Conservation (phyloP, 2,329 filamentous ascomycete species). For the Albifimbria verrucaria region DNA sequence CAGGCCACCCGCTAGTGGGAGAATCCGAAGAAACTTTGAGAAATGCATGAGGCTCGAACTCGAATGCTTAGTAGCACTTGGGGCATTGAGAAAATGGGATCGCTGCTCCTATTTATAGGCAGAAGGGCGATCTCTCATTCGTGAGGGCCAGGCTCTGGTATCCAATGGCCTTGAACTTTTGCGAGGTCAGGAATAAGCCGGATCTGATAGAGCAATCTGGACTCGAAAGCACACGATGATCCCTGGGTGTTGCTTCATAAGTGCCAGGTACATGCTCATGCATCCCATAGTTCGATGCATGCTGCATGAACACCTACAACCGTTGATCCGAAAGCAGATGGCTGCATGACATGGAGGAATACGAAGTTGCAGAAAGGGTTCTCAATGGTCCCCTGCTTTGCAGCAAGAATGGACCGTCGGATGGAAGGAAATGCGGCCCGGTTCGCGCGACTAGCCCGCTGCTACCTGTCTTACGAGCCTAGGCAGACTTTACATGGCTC, state of each 20-base stretch:
- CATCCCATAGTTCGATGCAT: neutral
- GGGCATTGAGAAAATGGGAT: neutral
- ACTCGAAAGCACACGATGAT: too few species aligned
- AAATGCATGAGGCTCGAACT: neutral
- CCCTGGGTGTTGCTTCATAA: neutral
- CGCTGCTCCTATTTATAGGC: neutral
- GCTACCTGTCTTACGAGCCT: neutral
- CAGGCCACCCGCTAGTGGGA: neutral
- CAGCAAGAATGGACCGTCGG: neutral
- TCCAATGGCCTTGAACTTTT: too few species aligned
- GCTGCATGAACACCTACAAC: neutral
- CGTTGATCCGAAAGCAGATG: neutral
- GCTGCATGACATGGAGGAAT: too few species aligned
- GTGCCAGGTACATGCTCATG: neutral
- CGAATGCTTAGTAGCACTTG: neutral
- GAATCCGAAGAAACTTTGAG: neutral
- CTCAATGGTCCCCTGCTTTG: neutral
- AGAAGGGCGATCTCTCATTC: too few species aligned
- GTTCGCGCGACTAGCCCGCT: neutral
- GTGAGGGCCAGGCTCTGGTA: too few species aligned
- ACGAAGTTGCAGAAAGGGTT: neutral
- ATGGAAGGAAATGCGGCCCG: neutral
- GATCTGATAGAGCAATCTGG: too few species aligned
- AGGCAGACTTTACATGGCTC: neutral
- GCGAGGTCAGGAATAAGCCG: too few species aligned